Base-by-base conservation (phyloP, 2,329 filamentous ascomycete genomes). In the Dichotomopilus funicola region DNA sequence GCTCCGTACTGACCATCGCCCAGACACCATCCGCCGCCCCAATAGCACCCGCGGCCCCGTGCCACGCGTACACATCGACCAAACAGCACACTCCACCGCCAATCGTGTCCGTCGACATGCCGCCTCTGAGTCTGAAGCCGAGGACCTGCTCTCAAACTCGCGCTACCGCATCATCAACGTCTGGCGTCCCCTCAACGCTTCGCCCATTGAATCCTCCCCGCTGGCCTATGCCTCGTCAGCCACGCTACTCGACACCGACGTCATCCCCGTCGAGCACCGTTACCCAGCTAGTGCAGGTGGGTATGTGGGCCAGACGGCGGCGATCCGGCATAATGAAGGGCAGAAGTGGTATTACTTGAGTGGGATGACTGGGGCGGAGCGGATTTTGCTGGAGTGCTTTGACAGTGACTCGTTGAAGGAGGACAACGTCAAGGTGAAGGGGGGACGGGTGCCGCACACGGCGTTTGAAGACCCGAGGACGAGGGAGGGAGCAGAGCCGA, bases 101-200 rank as follows among this genome's bases (percentile, higher is more conserved):
- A 76, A 81, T 67, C 86, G 90, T 48, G 87, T 95, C 2, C 74
- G 74, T 11, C 73, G 79, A 1, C 89, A 91, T 69, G 75, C 89
- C 53, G 72, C 80, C 1, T 46, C 52, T 6, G 72, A 69, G 0
- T 78, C 79, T 8, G 87, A 91, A 59, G 87, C 88, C 0, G 83
- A 86, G 4, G 66, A 71, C 54, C 74, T 92, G 0, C 78, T 92
- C 1, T 27, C 44, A n/a, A 68, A 77, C 56, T 82, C 79, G 2
- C 83, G 90, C 2, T 91, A 89, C 70, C 81, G 90, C 58, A 89
- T 96, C 65, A 82, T 96, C 69, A 96, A 95, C 63, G 86, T 96
- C 48, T 96, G 91, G 91, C 79, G 88, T 0, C 84, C 85, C 12
- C 72, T 82, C 7, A 81, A 78, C 70, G 69, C 71, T 62, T 73